A percentile compares a stretch with the other conserved stretches of the same genome.
Evolutionary conservation across 768 basidiomycete species (phyloP).

Genomic region (Lactarius pseudohatsudake): DNA sequence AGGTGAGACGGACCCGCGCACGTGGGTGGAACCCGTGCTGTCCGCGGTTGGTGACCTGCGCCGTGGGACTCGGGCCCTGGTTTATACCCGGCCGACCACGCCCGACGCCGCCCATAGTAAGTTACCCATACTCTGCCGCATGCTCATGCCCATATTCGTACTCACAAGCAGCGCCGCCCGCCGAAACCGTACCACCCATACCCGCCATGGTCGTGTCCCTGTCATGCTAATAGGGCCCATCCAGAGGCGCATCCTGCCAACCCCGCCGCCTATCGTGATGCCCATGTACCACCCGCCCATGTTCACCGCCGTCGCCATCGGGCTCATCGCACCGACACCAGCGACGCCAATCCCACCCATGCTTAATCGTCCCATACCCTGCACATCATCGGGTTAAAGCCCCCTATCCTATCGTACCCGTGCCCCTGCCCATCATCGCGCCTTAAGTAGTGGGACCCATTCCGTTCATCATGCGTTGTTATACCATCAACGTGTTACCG

Average conservation of each 20-base stretch:
- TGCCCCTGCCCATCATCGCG: constrained; percentile 39
- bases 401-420: constrained; percentile 32
- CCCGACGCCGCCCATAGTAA: constrained; percentile 40
- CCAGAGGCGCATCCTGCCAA: constrained; percentile 36
- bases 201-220: background rate
- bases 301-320: constrained; percentile 3
- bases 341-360: constrained; percentile 48
- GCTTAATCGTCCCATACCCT: constrained; percentile 37
- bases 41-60: constrained; percentile 53
- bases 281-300: too few relatives aligned
- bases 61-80: constrained; percentile 45
- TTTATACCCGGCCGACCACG: constrained; percentile 54
- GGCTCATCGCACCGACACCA: constrained; percentile 54
- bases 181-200: constrained; percentile 32
- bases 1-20: constrained; percentile 43
- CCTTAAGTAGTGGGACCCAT: constrained; percentile 46
- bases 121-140: constrained; percentile 32
- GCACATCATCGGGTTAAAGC: constrained; percentile 31
- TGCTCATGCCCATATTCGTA: constrained; percentile 24
- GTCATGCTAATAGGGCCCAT: constrained; percentile 31
- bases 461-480: constrained; percentile 33
- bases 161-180: constrained; percentile 30
- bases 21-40: constrained; percentile 71
- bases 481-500: constrained; percentile 31
- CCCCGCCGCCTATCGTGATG: too few relatives aligned